A percentile compares a stretch with the other conserved stretches of the same genome.
phyloP scores from a whole-genome alignment of 2,329 filamentous ascomycete species.

The Hortaea sp. region DNA sequence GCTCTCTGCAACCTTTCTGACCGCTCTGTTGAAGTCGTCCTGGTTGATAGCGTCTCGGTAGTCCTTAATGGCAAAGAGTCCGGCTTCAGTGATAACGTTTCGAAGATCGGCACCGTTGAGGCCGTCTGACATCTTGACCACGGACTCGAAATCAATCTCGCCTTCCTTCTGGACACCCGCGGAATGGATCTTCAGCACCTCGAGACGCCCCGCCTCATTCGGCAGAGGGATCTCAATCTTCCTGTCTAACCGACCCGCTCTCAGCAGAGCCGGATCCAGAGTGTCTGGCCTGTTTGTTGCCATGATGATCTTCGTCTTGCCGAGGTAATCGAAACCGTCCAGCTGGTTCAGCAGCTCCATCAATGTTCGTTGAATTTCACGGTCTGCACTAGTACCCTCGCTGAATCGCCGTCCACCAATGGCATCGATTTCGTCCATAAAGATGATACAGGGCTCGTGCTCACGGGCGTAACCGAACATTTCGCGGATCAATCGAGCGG shows the following conservation, averaged over 20 bases:
- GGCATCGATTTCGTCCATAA: constrained; percentile 99
- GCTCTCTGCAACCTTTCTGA: constrained; percentile 89
- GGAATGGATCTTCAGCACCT: constrained; percentile 97
- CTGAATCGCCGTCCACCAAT: constrained; percentile 95
- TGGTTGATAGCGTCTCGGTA: constrained; percentile 94
- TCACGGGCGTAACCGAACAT: constrained; percentile 99
- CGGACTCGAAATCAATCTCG: constrained; percentile 96
- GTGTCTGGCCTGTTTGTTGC: constrained; percentile 96
- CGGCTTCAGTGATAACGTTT: constrained; percentile 96
- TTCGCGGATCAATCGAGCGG: constrained; percentile 89
- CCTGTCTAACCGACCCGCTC: constrained; percentile 85
- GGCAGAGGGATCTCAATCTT: constrained; percentile 97
- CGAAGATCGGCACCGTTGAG: constrained; percentile 94
- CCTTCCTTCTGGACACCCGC: constrained; percentile 78
- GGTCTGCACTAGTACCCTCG: constrained; percentile 92
- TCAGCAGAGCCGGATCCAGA: constrained; percentile 81
- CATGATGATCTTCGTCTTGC: constrained; percentile 99
- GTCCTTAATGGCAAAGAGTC: constrained; percentile 95
- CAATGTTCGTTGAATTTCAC: constrained; percentile 94
- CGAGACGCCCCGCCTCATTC: constrained; percentile 89
- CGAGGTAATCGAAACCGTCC: constrained; percentile 97
- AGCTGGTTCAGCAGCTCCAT: constrained; percentile 99
- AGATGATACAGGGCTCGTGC: constrained; percentile 98
- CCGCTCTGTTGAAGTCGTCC: constrained; percentile 98
- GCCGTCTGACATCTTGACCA: constrained; percentile 99